Percentiles rank a stretch among this genome's conserved stretches.
Conservation (phyloP, 805 yeast genomes). For the Teunomyces cretensis region DNA sequence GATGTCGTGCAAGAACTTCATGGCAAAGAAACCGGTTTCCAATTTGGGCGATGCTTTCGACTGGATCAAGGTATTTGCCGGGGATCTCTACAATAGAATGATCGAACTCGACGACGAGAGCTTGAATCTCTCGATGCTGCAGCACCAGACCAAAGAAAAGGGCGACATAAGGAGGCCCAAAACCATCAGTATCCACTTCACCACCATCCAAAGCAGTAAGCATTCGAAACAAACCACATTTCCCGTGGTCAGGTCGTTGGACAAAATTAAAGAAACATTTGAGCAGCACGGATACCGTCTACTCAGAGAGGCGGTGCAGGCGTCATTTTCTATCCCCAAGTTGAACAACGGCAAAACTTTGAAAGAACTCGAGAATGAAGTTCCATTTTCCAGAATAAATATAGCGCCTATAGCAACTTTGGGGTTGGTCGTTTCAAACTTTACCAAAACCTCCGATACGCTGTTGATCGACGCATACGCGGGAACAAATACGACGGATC, state of each 20-base stretch:
- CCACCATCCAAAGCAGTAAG: conserved; percentile 19
- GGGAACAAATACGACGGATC: conserved; percentile 1
- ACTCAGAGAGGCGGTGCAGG: conserved; percentile 40
- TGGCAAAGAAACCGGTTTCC: conserved; percentile 51
- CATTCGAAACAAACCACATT: conserved; percentile 46
- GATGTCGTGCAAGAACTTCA: conserved; percentile 84
- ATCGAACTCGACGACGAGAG: conserved; percentile 73
- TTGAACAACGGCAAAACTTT: conserved; percentile 20
- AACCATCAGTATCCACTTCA: conserved; percentile 46
- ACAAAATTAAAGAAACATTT: conserved; percentile 22
- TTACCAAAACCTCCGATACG: conserved; percentile 43
- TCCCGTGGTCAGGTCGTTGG: conserved; percentile 34
- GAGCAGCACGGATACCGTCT: conserved; percentile 31
- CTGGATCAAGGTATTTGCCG: conserved; percentile 83
- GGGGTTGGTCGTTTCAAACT: conserved; percentile 53
- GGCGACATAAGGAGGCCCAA: conserved; percentile 49
- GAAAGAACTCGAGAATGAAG: conserved; percentile 17
- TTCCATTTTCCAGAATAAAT: conserved; percentile 16
- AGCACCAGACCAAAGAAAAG: conserved; percentile 18
- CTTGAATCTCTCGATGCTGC: conserved; percentile 27
- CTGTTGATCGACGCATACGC: conserved; percentile 34
- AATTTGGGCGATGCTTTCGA: conserved; percentile 56
- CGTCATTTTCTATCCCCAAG: conserved; percentile 17
- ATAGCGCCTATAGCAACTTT: conserved; percentile 49
- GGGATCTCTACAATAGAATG: conserved; percentile 71